Conservation (phyloP, 805 yeast species). For the Schizosaccharomyces lindneri region DNA sequence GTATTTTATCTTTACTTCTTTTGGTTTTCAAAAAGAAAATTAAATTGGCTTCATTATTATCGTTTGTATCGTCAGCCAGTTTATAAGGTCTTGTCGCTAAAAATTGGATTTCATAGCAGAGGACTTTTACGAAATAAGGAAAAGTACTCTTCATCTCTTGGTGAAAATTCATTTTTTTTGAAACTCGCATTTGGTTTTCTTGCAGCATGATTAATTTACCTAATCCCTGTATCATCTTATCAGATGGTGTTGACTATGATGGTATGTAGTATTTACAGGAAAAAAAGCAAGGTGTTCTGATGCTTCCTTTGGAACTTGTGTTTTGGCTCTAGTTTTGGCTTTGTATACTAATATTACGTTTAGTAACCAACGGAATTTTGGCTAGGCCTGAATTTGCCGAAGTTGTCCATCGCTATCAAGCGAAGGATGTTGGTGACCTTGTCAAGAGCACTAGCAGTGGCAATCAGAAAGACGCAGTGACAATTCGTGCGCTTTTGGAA, state of each 20-base stretch:
- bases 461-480: not conserved
- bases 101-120: not conserved
- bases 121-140: not conserved
- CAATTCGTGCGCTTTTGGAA: not conserved
- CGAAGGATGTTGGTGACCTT: not conserved
- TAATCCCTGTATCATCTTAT: not conserved
- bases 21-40: no score
- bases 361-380: no score
- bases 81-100: not conserved
- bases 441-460: not conserved
- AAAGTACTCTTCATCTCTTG: not conserved
- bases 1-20: no score
- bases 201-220: no score
- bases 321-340: no score
- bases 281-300: not conserved
- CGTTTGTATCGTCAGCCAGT: not conserved
- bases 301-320: no score
- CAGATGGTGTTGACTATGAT: not conserved
- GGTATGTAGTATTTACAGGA: not conserved
- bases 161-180: no score
- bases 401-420: not conserved
- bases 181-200: no score
- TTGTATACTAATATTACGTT: no score
- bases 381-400: no score
- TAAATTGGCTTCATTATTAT: no score